phyloP scores from a whole-genome alignment of 164 flowering plant species.

The Aristolochia californica region DNA sequence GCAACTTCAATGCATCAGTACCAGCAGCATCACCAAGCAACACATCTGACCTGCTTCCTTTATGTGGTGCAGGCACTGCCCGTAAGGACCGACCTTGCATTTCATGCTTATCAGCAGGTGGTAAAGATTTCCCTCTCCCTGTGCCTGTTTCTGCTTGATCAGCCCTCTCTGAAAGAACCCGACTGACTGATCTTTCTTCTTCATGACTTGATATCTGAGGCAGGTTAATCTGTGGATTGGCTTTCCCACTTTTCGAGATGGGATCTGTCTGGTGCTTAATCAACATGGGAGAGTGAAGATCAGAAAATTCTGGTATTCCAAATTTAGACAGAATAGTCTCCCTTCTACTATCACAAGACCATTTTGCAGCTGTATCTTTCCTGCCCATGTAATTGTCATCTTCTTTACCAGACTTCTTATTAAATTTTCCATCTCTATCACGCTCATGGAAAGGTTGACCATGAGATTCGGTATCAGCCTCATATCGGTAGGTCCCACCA shows the following conservation, averaged over 20 bases:
- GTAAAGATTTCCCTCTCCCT: conserved; percentile 1
- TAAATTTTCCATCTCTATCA: conserved; percentile 25
- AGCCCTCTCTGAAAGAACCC: conserved; percentile 22
- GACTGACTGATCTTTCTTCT: conserved; percentile 31
- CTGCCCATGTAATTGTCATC: conserved; percentile 25
- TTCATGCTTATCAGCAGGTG: conserved; percentile 7
- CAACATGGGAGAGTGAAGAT: conserved; percentile 5
- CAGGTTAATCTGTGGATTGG: conserved; percentile 16
- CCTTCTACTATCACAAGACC: conserved; percentile 28
- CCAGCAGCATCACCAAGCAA: conserved; percentile 15
- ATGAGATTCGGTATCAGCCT: conserved; percentile 17
- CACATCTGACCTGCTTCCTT: conserved; percentile 25
- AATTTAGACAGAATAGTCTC: conserved; percentile 20
- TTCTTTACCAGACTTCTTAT: conserved; percentile 18
- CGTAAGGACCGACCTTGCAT: conserved; percentile 9
- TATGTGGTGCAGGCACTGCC: conserved; percentile 14
- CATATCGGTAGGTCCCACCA: conserved; percentile 4
- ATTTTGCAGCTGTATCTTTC: conserved; percentile 30
- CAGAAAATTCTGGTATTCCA: conserved; percentile 21
- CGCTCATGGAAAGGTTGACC: conserved; percentile 26
- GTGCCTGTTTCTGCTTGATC: conserved; percentile 12
- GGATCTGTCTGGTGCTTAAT: conserved; percentile 2
- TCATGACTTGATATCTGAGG: conserved; percentile 12
- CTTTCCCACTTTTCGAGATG: conserved; percentile 4
- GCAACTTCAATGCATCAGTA: conserved; percentile 28